phyloP scores from a whole-genome alignment of 202 grass and related monocot species.

The Zoysia matrella region DNA sequence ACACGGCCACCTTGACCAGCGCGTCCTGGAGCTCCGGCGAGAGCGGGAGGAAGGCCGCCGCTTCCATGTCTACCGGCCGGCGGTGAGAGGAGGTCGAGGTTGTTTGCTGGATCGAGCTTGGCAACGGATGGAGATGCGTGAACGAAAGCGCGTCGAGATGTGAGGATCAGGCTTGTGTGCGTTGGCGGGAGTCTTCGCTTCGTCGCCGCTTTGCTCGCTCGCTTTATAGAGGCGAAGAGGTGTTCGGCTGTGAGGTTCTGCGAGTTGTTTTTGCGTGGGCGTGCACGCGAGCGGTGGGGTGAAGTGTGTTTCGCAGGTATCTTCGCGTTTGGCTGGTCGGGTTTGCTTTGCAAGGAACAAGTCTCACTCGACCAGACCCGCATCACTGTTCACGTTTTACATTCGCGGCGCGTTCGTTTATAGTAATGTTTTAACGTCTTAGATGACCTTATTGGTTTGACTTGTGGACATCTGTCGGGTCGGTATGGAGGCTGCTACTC shows the following conservation, averaged over 20 bases:
- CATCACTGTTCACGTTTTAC: conserved; percentile 41
- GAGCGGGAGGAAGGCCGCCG: conserved; percentile 41
- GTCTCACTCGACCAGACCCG: neutral
- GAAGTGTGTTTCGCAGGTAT: conserved; percentile 32
- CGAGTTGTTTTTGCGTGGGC: conserved; percentile 36
- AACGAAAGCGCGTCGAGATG: conserved; percentile 7
- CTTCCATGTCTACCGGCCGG: conserved; percentile 51
- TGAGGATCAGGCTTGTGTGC: conserved; percentile 16
- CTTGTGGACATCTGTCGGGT: neutral
- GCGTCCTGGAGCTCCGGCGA: conserved; percentile 66
- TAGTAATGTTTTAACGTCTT: neutral
- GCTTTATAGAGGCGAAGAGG: conserved; percentile 48
- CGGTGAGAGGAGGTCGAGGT: conserved; percentile 4
- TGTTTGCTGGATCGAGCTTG: neutral
- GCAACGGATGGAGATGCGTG: neutral
- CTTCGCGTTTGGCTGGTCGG: conserved; percentile 14
- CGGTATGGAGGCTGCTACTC: neutral
- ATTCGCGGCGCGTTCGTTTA: neutral
- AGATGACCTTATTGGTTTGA: neutral
- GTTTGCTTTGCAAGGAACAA: conserved; percentile 37
- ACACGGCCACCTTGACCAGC: conserved; percentile 64
- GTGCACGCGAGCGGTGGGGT: conserved; percentile 58
- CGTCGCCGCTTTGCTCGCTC: neutral
- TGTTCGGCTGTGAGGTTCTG: neutral
- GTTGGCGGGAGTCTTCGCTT: neutral